Conservation (phyloP, 2,329 filamentous ascomycete genomes). For the Nigrospora sphaerica region DNA sequence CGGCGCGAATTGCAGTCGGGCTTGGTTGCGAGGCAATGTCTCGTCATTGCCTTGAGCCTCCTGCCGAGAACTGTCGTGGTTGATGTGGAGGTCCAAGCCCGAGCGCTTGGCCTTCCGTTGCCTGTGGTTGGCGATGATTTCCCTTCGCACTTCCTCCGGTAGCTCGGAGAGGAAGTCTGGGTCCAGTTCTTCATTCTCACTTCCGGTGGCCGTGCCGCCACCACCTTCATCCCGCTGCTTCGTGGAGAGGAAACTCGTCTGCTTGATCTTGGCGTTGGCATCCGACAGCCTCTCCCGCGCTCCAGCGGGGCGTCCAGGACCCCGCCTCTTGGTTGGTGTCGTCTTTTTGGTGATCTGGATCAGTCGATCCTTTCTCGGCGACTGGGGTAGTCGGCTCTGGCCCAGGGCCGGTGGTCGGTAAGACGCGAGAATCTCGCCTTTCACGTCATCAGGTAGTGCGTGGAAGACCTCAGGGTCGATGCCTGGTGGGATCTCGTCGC, state of each 20-base stretch:
- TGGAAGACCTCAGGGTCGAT: conserved; percentile 80
- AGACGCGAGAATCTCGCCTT: conserved; percentile 71
- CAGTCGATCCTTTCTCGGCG: conserved; percentile 48
- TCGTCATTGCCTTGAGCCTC: conserved; percentile 8
- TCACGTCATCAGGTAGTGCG: conserved; percentile 78
- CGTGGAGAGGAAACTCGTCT: conserved; percentile 62
- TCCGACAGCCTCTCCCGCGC: conserved; percentile 44
- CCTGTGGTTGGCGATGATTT: conserved; percentile 71
- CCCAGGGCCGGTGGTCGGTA: conserved; percentile 41
- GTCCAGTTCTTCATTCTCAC: conserved; percentile 48
- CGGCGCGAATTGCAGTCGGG: conserved; percentile 37
- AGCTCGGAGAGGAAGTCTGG: conserved; percentile 73
- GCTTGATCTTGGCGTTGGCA: conserved; percentile 55
- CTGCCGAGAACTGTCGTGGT: conserved; percentile 9
- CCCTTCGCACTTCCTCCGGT: conserved; percentile 70
- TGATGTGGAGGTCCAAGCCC: conserved; percentile 33
- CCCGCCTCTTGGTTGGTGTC: conserved; percentile 62
- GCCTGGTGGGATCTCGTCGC: conserved; percentile 56
- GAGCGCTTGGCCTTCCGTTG: conserved; percentile 52
- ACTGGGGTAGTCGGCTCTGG: conserved; percentile 30
- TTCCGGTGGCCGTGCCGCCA: conserved; percentile 8
- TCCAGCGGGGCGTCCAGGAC: conserved; percentile 31
- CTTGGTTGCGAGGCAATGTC: conserved; percentile 26
- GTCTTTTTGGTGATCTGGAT: conserved; percentile 43
- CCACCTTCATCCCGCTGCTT: conserved; percentile 19